These are phyloP conservation scores for Erythrobasidium hasegawianum DNA, from an alignment of 1,284 basidiomycete species.

Conservation along the genomic window DNA sequence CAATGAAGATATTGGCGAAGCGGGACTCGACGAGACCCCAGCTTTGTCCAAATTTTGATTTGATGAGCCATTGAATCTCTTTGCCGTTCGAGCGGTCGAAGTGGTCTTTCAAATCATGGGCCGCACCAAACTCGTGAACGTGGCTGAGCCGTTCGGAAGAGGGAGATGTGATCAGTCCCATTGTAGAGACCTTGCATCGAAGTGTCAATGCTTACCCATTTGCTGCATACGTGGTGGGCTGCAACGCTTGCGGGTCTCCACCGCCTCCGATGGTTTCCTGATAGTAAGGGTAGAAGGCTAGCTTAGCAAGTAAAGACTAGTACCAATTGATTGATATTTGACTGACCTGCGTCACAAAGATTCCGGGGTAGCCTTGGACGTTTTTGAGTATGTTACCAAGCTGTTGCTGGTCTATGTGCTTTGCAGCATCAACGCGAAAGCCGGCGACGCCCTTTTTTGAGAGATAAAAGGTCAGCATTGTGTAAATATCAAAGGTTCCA, in stretches of 20 bases:
- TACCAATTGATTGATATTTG: no score
- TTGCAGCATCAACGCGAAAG: constrained; percentile 63
- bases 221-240: background rate
- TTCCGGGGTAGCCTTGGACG: background rate
- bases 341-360: background rate
- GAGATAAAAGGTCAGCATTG: constrained; percentile 56
- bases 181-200: background rate
- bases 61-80: background rate
- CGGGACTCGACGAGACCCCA: background rate
- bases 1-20: constrained; percentile 10
- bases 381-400: constrained; percentile 3
- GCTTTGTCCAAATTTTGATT: background rate
- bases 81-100: constrained; percentile 46
- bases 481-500: background rate
- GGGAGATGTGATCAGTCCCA: background rate
- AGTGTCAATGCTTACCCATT: background rate
- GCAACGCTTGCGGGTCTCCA: constrained; percentile 45
- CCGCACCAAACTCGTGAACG: background rate
- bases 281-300: no score
- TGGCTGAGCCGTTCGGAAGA: background rate
- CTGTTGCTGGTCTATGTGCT: constrained; percentile 56
- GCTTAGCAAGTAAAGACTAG: no score
- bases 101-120: constrained; percentile 45
- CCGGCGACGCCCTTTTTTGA: constrained; percentile 59
- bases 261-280: constrained; percentile 14